A percentile compares a stretch with the other conserved stretches of the same genome.
Conservation (phyloP, 2,329 filamentous ascomycete genomes). For the Colletotrichum filicis region DNA sequence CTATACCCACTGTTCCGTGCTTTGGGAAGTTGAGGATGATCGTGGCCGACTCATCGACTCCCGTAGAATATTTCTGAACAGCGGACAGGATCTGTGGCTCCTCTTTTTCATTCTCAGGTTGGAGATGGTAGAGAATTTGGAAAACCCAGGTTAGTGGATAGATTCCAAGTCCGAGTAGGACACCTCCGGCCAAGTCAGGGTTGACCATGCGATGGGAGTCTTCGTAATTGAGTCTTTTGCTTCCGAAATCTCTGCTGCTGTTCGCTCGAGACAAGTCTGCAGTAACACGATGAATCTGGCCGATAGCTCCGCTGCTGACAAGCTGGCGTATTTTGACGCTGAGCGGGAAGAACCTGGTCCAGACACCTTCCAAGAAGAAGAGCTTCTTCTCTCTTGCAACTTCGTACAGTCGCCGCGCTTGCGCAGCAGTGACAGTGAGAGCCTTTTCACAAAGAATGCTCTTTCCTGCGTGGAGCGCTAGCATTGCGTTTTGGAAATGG, state of each 20-base stretch:
- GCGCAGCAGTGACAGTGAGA: conserved; percentile 83
- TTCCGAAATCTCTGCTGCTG: conserved; percentile 66
- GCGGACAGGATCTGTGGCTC: conserved; percentile 74
- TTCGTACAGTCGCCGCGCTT: conserved; percentile 78
- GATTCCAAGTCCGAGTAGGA: conserved; percentile 85
- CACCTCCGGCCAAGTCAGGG: conserved; percentile 82
- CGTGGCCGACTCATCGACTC: conserved; percentile 80
- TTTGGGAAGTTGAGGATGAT: conserved; percentile 80
- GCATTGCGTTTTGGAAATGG: conserved; percentile 90
- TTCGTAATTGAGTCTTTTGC: conserved; percentile 59
- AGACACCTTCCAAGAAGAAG: conserved; percentile 88
- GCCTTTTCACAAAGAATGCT: conserved; percentile 92
- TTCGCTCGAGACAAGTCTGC: conserved; percentile 71
- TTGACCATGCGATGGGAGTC: conserved; percentile 83
- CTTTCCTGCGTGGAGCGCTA: conserved; percentile 84
- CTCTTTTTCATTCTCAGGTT: conserved; percentile 75
- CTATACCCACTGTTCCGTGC: conserved; percentile 76
- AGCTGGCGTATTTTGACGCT: conserved; percentile 80
- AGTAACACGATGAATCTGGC: conserved; percentile 67
- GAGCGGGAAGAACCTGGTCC: conserved; percentile 89
- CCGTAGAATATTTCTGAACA: conserved; percentile 78
- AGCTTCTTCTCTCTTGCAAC: conserved; percentile 77
- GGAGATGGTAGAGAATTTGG: conserved; percentile 86
- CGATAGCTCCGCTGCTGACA: conserved; percentile 63
- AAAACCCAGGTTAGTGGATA: conserved; percentile 92